A percentile compares a stretch with the other conserved stretches of the same genome.
phyloP scores from a whole-genome alignment of 768 basidiomycete species.

The Royoungia palumana region DNA sequence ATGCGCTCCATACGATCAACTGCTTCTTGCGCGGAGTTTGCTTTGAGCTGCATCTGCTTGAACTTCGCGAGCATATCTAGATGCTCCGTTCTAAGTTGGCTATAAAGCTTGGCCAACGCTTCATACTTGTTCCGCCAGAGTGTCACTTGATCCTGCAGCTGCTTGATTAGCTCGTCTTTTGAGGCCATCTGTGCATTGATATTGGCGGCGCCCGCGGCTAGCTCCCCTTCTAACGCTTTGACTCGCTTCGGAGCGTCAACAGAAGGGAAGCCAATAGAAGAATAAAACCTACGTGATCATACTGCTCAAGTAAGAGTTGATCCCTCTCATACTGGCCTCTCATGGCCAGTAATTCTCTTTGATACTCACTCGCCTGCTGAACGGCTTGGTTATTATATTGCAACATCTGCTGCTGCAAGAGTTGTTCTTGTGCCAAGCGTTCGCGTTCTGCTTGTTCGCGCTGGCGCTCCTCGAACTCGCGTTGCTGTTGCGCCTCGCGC shows the following conservation, averaged over 20 bases:
- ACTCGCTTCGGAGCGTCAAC: slow-evolving; percentile 61
- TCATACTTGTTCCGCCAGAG: slow-evolving; percentile 99
- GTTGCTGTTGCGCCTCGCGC: slow-evolving; percentile 72
- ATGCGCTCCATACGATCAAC: slow-evolving; percentile 98
- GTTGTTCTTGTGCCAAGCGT: slow-evolving; percentile 82
- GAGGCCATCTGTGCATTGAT: slow-evolving; percentile 81
- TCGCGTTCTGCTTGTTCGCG: slow-evolving; percentile 84
- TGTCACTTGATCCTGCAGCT: slow-evolving; percentile 94
- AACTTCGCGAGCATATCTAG: slow-evolving; percentile 95
- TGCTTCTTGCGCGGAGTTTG: slow-evolving; percentile 96
- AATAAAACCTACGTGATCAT: slow-evolving; percentile 69
- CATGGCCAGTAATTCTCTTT: slow-evolving; percentile 88
- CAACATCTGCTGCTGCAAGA: slow-evolving; percentile 80
- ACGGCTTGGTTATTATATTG: slow-evolving; percentile 75
- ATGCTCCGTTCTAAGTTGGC: slow-evolving; percentile 95
- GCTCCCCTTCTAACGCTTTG: slow-evolving; percentile 90
- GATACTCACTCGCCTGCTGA: slow-evolving; percentile 76
- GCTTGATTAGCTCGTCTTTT: slow-evolving; percentile 94
- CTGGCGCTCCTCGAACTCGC: slow-evolving; percentile 89
- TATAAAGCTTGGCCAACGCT: slow-evolving; percentile 96
- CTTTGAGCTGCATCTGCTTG: slow-evolving; percentile 96
- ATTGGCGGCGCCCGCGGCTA: slow-evolving; percentile 69
- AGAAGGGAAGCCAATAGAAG: neutral
- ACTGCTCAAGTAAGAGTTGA: slow-evolving; percentile 96
- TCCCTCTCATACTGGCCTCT: slow-evolving; percentile 97